Evolutionary conservation across 2,329 filamentous ascomycete species (phyloP).

Genomic region (Elsinoe arachidis): DNA sequence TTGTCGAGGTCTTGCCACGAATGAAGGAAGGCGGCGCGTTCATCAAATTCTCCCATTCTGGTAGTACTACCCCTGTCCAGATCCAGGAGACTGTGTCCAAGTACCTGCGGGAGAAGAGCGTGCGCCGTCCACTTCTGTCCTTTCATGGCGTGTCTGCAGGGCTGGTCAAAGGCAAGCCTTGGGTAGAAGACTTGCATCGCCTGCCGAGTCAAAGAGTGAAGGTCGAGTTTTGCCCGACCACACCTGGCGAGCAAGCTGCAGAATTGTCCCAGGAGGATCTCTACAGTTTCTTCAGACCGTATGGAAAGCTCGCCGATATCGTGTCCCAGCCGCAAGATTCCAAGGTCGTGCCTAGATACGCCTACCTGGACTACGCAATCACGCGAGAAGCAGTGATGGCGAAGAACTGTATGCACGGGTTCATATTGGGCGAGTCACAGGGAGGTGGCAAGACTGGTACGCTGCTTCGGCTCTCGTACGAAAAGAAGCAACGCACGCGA

Average conservation of each 20-base stretch:
- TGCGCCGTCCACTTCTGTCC: slow-evolving; percentile 67
- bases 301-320: slow-evolving; percentile 86
- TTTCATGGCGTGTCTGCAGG: slow-evolving; percentile 51
- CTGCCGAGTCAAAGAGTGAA: slow-evolving; percentile 67
- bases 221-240: slow-evolving; percentile 73
- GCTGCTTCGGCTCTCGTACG: slow-evolving; percentile 71
- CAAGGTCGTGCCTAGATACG: slow-evolving; percentile 72
- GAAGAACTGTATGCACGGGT: slow-evolving; percentile 85
- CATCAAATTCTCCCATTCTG: slow-evolving; percentile 64
- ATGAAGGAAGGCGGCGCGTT: slow-evolving; percentile 90
- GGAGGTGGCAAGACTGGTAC: slow-evolving; percentile 72
- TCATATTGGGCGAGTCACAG: slow-evolving; percentile 55
- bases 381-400: slow-evolving; percentile 76
- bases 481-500: slow-evolving; percentile 65
- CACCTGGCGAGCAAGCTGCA: slow-evolving; percentile 59
- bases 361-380: slow-evolving; percentile 66
- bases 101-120: slow-evolving; percentile 58
- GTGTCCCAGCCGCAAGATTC: slow-evolving; percentile 73
- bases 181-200: slow-evolving; percentile 86
- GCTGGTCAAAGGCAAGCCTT: slow-evolving; percentile 74
- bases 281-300: slow-evolving; percentile 78
- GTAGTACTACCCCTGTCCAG: slow-evolving; percentile 34
- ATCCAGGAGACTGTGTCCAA: slow-evolving; percentile 54
- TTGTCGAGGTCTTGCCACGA: slow-evolving; percentile 74
- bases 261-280: slow-evolving; percentile 80